Conservation (phyloP, 169 alveolate species). For the Cryptosporidium bovis region DNA sequence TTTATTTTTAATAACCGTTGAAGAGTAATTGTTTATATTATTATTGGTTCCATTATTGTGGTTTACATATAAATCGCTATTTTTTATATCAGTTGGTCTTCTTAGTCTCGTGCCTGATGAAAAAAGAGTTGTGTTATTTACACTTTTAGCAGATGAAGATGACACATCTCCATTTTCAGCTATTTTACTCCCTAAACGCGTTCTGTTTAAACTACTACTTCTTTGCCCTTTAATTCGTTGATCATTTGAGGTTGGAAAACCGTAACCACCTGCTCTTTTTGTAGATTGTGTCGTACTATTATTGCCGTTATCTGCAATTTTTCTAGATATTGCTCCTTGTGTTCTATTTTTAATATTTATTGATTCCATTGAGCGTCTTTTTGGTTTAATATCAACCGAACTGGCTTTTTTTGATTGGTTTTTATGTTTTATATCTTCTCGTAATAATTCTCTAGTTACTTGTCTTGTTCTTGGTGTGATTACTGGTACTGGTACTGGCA, state of each 20-base stretch:
- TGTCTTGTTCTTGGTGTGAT: conserved; percentile 68
- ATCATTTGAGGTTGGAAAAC: not conserved
- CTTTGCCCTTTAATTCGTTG: conserved; percentile 17
- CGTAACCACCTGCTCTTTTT: not conserved
- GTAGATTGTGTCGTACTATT: too few relatives aligned
- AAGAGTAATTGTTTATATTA: too few relatives aligned
- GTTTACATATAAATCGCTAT: too few relatives aligned
- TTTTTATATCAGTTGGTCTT: conserved; percentile 2
- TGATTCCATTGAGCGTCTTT: conserved; percentile 33
- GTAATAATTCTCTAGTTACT: conserved; percentile 20
- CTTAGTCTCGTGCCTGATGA: conserved; percentile 16
- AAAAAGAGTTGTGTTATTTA: not conserved
- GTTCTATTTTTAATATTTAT: not conserved
- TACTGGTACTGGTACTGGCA: conserved; percentile 73
- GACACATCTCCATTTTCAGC: not conserved
- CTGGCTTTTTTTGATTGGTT: not conserved
- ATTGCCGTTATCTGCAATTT: not conserved
- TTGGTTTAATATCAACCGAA: conserved; percentile 17
- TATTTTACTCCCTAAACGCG: too few relatives aligned
- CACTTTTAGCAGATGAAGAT: conserved; percentile 19
- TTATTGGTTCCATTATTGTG: too few relatives aligned
- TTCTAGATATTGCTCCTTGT: conserved; percentile 31
- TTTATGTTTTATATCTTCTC: not conserved
- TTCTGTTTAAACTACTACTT: not conserved
- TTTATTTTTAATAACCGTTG: not conserved